Base-by-base conservation (phyloP, 2,329 filamentous ascomycete genomes). In the Alternaria rosae region DNA sequence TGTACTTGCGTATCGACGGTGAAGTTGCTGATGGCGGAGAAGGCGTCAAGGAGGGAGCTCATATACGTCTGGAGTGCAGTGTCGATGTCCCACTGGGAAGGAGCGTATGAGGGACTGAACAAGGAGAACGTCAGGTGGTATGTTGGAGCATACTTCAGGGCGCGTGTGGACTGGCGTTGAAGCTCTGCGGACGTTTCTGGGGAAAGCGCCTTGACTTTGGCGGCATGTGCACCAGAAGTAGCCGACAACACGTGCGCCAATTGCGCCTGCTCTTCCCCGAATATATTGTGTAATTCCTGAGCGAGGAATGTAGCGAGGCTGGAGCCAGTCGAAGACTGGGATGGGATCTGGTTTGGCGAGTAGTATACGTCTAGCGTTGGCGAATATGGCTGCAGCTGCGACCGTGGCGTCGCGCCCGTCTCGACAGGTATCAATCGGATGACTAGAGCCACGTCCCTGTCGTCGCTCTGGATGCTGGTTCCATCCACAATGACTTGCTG, bases 91-190 rank as follows among this genome's bases (percentile, higher is more conserved):
- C 95, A 99, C 10, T 90, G 91, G 30, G 91, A 97, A 2, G 95
- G 95, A 0, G 84, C 79, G 1, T 91, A 86, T 1, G 89, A 89
- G 12, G 91, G 91, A 0, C 93, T 95, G 77, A 99, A 98, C 4
- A 99, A 85, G 0, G 95, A 99, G 75, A 99, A 97, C 0, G 94
- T 97, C 26, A 99, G 84, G 76, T 99, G 95, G 77, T 98, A 99
- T 0, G 92, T 97, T 13, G 94, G 89, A 5, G 95, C 91, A 77
- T 97, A 97, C 76, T 94, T 96, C 74, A 98, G 87, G 1, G 93
- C 93, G 53, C 93, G 87, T 3, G 92, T 95, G 35, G 92, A 92
- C 64, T 93, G 91, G 57, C 84, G 84, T 62, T 85, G 84, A 28
- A 90, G 85, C 84, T 91, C 71, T 81, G 86, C 70, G 8, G 70